phyloP scores from a whole-genome alignment of 1,139 yeast species.

The Suhomyces bokatorum region DNA sequence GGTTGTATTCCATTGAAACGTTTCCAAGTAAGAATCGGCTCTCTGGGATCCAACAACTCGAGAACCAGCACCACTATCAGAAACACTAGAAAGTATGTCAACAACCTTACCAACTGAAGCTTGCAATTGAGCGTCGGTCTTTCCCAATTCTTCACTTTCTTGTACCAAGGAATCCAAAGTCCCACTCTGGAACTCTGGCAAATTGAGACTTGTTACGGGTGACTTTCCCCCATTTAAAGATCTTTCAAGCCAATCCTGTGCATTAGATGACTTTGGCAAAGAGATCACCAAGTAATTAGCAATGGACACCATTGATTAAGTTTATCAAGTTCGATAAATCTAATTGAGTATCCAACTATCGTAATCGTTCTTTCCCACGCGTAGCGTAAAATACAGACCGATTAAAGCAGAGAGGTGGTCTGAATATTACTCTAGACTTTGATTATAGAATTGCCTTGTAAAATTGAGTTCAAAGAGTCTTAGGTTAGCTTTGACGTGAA shows the following conservation, averaged over 20 bases:
- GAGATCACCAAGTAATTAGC: conserved; percentile 53
- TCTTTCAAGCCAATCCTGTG: conserved; percentile 46
- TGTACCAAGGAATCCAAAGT: conserved; percentile 89
- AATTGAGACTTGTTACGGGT: conserved; percentile 47
- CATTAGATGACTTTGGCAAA: conserved; percentile 51
- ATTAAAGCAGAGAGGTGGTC: background rate
- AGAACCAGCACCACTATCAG: conserved; percentile 35
- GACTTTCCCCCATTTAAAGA: conserved; percentile 45
- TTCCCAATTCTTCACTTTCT: conserved; percentile 85
- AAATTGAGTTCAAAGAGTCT: too few species aligned
- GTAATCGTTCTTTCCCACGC: conserved; percentile 5
- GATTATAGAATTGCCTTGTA: background rate
- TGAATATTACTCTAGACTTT: conserved; percentile 3
- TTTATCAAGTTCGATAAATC: conserved; percentile 2
- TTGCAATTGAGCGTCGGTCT: conserved; percentile 74
- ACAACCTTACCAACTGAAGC: conserved; percentile 69
- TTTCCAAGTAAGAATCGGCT: conserved; percentile 64
- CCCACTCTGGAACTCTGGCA: conserved; percentile 94
- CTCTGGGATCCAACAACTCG: conserved; percentile 45
- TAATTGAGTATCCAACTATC: too few species aligned
- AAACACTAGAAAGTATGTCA: conserved; percentile 62
- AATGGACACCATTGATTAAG: conserved; percentile 18
- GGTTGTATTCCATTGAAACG: conserved; percentile 83
- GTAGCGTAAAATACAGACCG: conserved; percentile 9
- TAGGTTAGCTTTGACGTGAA: background rate